phyloP scores from a whole-genome alignment of 305 asterid species.

The Fraxinus ornus region DNA sequence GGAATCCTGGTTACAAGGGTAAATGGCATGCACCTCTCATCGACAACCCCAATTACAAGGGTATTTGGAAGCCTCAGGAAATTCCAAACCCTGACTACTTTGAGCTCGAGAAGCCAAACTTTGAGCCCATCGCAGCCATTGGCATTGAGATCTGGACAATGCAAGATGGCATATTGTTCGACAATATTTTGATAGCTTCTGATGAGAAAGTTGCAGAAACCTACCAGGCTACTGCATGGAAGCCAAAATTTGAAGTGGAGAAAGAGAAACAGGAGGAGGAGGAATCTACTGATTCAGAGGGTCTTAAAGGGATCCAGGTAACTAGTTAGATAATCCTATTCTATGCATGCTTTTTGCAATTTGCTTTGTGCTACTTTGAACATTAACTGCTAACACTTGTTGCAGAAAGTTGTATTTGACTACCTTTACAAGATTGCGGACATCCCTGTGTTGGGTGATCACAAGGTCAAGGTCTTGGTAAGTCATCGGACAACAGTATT shows the following conservation, averaged over 20 bases:
- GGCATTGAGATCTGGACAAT: conserved; percentile 98
- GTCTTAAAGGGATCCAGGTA: conserved; percentile 85
- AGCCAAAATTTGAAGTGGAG: conserved; percentile 71
- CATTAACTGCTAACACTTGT: neutral
- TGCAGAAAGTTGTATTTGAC: conserved; percentile 43
- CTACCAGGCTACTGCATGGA: conserved; percentile 62
- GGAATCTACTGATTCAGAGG: conserved; percentile 56
- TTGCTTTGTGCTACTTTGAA: neutral
- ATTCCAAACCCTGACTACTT: conserved; percentile 83
- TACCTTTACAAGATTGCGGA: conserved; percentile 47
- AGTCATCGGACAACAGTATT: neutral
- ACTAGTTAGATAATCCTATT: neutral
- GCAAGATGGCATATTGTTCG: conserved; percentile 95
- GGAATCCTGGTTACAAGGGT: conserved; percentile 89
- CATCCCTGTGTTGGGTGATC: conserved; percentile 43
- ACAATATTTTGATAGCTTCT: conserved; percentile 70
- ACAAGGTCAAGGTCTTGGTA: conserved; percentile 43
- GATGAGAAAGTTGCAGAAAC: conserved; percentile 70
- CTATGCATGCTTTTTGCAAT: neutral
- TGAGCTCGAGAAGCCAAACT: conserved; percentile 75
- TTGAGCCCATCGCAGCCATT: conserved; percentile 91
- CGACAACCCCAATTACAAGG: conserved; percentile 90
- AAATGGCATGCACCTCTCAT: conserved; percentile 85
- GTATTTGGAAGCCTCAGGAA: conserved; percentile 84
- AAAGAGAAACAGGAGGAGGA: conserved; percentile 72